phyloP scores from a whole-genome alignment of 768 basidiomycete species.

The Lentinus tigrinus region DNA sequence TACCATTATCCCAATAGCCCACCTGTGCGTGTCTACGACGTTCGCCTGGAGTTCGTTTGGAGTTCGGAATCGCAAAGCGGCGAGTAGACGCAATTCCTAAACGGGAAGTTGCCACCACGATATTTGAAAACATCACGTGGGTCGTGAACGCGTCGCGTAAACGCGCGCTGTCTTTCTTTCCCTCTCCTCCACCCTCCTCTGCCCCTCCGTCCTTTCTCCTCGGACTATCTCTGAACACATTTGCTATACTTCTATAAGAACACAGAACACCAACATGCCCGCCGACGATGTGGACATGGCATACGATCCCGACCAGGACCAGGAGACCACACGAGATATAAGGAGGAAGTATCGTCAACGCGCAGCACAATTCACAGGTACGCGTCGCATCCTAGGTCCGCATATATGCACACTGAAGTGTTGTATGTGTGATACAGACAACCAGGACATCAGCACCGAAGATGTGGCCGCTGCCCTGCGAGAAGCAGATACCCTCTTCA shows the following conservation, averaged over 20 bases:
- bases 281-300: neutral
- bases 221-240: no score
- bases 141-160: neutral
- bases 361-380: conserved; percentile 54
- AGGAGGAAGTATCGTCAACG: conserved; percentile 72
- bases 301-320: conserved; percentile 86
- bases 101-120: no score
- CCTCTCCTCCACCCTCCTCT: neutral
- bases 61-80: no score
- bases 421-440: conserved; percentile 26
- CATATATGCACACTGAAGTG: neutral
- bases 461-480: conserved; percentile 56
- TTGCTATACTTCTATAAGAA: no score
- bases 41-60: no score
- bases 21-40: no score
- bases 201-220: neutral
- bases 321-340: conserved; percentile 72
- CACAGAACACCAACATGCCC: no score
- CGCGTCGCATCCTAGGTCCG: conserved; percentile 9
- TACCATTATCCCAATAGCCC: no score
- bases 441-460: conserved; percentile 47
- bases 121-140: neutral
- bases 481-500: conserved; percentile 60
- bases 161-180: neutral
- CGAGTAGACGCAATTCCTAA: no score